These are phyloP conservation scores for Cutaneotrichosporon sp. DNA, from an alignment of 1,284 basidiomycete genomes.

Conservation along the genomic window DNA sequence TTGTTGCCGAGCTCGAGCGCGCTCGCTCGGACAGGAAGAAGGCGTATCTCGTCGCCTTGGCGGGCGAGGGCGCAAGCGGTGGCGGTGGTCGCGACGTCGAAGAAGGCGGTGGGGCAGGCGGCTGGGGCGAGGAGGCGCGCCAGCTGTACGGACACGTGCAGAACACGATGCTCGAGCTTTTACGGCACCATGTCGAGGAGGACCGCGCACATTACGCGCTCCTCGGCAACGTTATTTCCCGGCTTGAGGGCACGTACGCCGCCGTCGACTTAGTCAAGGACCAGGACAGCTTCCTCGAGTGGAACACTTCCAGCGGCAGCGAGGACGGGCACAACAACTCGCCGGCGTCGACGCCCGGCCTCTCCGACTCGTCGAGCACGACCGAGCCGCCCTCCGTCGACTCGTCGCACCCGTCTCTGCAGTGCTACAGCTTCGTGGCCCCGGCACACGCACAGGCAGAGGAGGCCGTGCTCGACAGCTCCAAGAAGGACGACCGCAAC, in stretches of 20 bases:
- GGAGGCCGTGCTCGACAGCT: slow-evolving; percentile 14
- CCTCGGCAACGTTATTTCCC: slow-evolving; percentile 18
- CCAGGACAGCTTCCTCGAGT: slow-evolving; percentile 39
- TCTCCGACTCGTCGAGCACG: slow-evolving; percentile 3
- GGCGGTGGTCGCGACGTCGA: slow-evolving; percentile 20
- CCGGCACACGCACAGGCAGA: slow-evolving; percentile 17
- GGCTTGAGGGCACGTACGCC: slow-evolving; percentile 19
- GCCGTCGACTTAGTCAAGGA: slow-evolving; percentile 18
- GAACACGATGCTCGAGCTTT: slow-evolving; percentile 20
- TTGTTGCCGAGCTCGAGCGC: slow-evolving; percentile 19
- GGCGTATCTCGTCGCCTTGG: slow-evolving; percentile 24
- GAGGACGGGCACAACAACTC: neutral
- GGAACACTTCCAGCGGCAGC: slow-evolving; percentile 8
- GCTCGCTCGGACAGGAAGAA: slow-evolving; percentile 23
- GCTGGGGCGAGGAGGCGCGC: slow-evolving; percentile 31
- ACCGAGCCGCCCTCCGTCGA: neutral
- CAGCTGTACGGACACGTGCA: slow-evolving; percentile 26
- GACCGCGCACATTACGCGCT: slow-evolving; percentile 22
- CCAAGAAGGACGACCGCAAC: slow-evolving; percentile 20
- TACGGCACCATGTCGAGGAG: slow-evolving; percentile 27
- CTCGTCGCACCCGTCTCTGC: slow-evolving; percentile 8
- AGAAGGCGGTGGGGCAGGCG: slow-evolving; percentile 24
- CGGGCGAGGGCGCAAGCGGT: slow-evolving; percentile 24
- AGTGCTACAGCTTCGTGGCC: slow-evolving; percentile 9
- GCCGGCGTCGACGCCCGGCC: neutral